Base-by-base conservation (phyloP, 2,329 filamentous ascomycete species). In the Lachnellula hyalina region DNA sequence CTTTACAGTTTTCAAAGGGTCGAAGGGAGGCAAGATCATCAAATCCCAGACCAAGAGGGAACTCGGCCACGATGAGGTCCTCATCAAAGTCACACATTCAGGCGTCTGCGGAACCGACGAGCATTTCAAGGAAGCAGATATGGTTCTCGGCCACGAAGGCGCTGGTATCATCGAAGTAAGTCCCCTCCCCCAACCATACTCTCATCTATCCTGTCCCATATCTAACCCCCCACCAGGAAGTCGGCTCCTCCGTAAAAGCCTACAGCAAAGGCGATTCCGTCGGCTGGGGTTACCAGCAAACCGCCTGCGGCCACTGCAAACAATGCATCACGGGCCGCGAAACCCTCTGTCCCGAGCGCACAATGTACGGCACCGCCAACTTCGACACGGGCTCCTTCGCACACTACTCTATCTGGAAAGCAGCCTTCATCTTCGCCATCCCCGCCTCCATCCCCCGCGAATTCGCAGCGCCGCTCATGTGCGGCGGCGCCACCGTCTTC, bases 1-100 rank as follows among this genome's bases (percentile, higher is more conserved):
- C 28, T 85, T 84, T 74, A 86, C 81, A 40, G 80, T 86, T 54
- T 86, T 76, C 78, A 85, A 83, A 66, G 84, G 84, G 61, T 75
- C 75, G 60, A 74, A 80, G 61, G 77, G 78, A 54, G 82, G 83
- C 63, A 73, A 74, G 55, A 80, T 85, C 63, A 68, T 75, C 54
- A 71, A 82, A 67, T 67, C 71, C 45, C 73, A 72, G 48, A 80
- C 77, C 44, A 74, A 71, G 19, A 66, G 69, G 42, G 72, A 77
- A 15, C 68, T 82, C 42, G 65, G 63, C 2, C 70, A 73, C 49
- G 77, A 84, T 68, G 73, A 86, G 56, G 83, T 87, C 50, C 75
- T 84, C 28, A 67, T 89, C 65, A 78, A 77, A 53, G 74, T 88
- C 58, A 87, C 84, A 15, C 82, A 84, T 55, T 85, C 83, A 2